phyloP scores from a whole-genome alignment of 768 basidiomycete genomes.

The Tephrocybe sp. region DNA sequence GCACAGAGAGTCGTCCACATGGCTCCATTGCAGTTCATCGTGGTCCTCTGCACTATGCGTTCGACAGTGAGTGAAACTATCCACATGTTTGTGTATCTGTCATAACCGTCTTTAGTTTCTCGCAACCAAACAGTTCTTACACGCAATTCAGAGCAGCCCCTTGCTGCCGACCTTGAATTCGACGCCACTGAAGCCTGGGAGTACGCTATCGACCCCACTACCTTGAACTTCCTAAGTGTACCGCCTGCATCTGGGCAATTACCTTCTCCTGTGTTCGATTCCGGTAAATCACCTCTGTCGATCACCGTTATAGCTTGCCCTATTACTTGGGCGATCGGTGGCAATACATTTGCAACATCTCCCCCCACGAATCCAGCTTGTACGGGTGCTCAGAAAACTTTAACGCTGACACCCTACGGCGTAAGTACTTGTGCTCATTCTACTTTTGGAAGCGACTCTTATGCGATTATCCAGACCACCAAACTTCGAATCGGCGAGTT shows the following conservation, averaged over 20 bases:
- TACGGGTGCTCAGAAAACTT: slow-evolving; percentile 35
- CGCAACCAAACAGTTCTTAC: slow-evolving; percentile 36
- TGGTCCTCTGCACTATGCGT: slow-evolving; percentile 53
- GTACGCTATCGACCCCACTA: slow-evolving; percentile 51
- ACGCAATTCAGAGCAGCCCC: slow-evolving; percentile 38
- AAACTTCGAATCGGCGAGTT: slow-evolving; percentile 42
- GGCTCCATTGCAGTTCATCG: slow-evolving; percentile 52
- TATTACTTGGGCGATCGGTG: slow-evolving; percentile 43
- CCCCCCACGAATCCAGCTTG: slow-evolving; percentile 44
- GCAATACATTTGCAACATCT: slow-evolving; percentile 46
- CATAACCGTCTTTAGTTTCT: slow-evolving; percentile 22
- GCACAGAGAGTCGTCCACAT: slow-evolving; percentile 45
- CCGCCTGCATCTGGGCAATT: slow-evolving; percentile 31
- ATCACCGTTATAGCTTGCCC: slow-evolving; percentile 50
- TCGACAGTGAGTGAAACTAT: slow-evolving; percentile 36
- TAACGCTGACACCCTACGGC: slow-evolving; percentile 46
- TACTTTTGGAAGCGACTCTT: background rate
- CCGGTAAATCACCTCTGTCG: slow-evolving; percentile 43
- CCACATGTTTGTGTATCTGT: background rate
- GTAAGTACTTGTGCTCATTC: slow-evolving; percentile 27
- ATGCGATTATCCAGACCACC: slow-evolving; percentile 13
- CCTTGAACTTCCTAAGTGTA: slow-evolving; percentile 34
- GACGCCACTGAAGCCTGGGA: slow-evolving; percentile 48
- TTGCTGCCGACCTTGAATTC: slow-evolving; percentile 48
- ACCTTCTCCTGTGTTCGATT: slow-evolving; percentile 47